phyloP scores from a whole-genome alignment of 768 basidiomycete species.

The Austroboletus eburneus region DNA sequence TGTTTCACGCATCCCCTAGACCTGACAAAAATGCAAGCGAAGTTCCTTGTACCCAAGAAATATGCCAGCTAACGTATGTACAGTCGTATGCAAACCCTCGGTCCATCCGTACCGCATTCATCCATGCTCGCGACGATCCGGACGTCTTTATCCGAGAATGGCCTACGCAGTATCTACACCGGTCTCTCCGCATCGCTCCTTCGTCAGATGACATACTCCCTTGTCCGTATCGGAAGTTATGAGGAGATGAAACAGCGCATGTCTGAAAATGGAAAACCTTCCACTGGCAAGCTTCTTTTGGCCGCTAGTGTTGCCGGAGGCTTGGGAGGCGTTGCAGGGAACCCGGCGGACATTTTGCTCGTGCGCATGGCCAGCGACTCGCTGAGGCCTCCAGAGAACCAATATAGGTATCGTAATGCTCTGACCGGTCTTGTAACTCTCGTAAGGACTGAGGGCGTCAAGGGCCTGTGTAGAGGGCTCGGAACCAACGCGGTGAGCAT shows the following conservation, averaged over 20 bases:
- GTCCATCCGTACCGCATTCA: slow-evolving; percentile 46
- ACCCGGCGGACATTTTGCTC: slow-evolving; percentile 72
- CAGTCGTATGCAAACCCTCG: slow-evolving; percentile 80
- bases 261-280: slow-evolving; percentile 47
- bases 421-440: slow-evolving; percentile 65
- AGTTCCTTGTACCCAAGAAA: no score
- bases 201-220: slow-evolving; percentile 89
- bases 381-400: slow-evolving; percentile 64
- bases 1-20: slow-evolving; percentile 80
- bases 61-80: slow-evolving; percentile 5
- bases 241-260: slow-evolving; percentile 68
- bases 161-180: slow-evolving; percentile 71
- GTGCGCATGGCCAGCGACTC: slow-evolving; percentile 89
- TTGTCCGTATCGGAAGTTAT: slow-evolving; percentile 79
- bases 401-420: slow-evolving; percentile 79
- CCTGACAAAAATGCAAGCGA: slow-evolving; percentile 75
- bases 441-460: slow-evolving; percentile 63
- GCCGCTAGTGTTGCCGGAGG: slow-evolving; percentile 74
- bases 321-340: slow-evolving; percentile 79
- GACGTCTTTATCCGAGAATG: slow-evolving; percentile 59
- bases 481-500: slow-evolving; percentile 68
- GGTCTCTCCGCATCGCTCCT: slow-evolving; percentile 80
- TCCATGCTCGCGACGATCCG: slow-evolving; percentile 65
- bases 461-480: slow-evolving; percentile 67
- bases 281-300: slow-evolving; percentile 50